phyloP scores from a whole-genome alignment of 1,284 basidiomycete species.

The Neonothopanus nambi region DNA sequence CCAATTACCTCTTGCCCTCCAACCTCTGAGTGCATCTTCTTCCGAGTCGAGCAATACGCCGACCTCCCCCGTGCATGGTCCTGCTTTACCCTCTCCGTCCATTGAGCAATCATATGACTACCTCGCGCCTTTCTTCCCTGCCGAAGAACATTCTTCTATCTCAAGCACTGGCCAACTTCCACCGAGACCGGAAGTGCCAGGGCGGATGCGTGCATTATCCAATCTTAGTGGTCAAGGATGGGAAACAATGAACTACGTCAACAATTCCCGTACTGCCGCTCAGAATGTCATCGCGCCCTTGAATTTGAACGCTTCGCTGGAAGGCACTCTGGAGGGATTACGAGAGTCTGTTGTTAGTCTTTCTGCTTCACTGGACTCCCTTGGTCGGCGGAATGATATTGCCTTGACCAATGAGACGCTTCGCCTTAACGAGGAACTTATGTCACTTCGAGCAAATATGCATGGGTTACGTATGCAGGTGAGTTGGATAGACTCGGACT shows the following conservation, averaged over 20 bases:
- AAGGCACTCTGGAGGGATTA: slow-evolving; percentile 58
- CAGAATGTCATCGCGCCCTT: slow-evolving; percentile 49
- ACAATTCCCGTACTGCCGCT: slow-evolving; percentile 21
- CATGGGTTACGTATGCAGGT: slow-evolving; percentile 84
- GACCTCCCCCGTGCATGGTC: neutral
- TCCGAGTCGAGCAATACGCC: slow-evolving; percentile 7
- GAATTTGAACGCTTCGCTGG: slow-evolving; percentile 58
- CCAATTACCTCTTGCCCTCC: slow-evolving; percentile 24
- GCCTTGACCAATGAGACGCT: slow-evolving; percentile 71
- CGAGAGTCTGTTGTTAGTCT: slow-evolving; percentile 62
- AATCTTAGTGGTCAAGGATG: slow-evolving; percentile 11
- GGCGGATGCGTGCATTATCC: neutral
- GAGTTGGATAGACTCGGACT: slow-evolving; percentile 18
- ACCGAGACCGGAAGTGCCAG: neutral
- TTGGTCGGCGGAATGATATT: slow-evolving; percentile 63
- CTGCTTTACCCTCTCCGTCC: slow-evolving; percentile 18
- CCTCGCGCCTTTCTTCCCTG: slow-evolving; percentile 1
- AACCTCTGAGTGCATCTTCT: slow-evolving; percentile 22
- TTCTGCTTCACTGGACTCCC: slow-evolving; percentile 60
- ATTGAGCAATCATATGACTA: slow-evolving; percentile 11
- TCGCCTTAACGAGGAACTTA: slow-evolving; percentile 75
- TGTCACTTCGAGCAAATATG: slow-evolving; percentile 69
- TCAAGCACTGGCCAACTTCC: neutral
- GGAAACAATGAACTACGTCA: slow-evolving; percentile 21
- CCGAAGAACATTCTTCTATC: neutral